Evolutionary conservation across 768 basidiomycete species (phyloP).

Genomic region (Pilatotrama ljubarskyi): DNA sequence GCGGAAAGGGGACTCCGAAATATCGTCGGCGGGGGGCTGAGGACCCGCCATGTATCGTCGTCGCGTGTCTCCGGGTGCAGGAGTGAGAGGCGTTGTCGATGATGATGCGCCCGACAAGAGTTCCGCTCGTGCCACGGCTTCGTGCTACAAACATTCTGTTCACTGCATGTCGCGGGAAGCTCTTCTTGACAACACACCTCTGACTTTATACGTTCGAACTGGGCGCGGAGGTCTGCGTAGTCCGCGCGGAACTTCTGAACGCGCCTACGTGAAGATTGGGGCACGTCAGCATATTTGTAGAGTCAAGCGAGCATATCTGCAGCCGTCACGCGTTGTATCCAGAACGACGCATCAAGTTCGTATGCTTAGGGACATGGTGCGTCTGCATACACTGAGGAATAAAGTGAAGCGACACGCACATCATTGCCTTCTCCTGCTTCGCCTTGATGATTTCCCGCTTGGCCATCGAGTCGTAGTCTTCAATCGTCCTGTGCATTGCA

Average conservation of each 20-base stretch:
- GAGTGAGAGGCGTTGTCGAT: conserved; percentile 35
- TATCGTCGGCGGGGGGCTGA: conserved; percentile 35
- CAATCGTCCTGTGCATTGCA: conserved; percentile 90
- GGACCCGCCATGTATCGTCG: conserved; percentile 54
- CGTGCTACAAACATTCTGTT: conserved; percentile 45
- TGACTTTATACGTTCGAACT: conserved; percentile 78
- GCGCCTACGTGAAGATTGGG: conserved; percentile 55
- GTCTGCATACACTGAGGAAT: no score
- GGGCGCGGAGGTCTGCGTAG: conserved; percentile 75
- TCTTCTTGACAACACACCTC: conserved; percentile 40
- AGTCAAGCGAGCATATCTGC: no score
- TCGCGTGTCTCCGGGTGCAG: conserved; percentile 60
- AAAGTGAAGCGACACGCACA: conserved; percentile 48
- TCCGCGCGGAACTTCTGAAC: conserved; percentile 91
- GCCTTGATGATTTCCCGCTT: conserved; percentile 94
- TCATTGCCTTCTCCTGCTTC: conserved; percentile 94
- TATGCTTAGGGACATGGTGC: no score
- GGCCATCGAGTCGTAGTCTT: conserved; percentile 97
- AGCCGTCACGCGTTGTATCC: no score
- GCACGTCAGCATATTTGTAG: background rate
- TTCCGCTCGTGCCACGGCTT: conserved; percentile 60
- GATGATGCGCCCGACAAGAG: conserved; percentile 54
- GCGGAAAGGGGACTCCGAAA: conserved; percentile 87
- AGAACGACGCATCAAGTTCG: no score
- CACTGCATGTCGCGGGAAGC: conserved; percentile 18